Conservation (phyloP, 768 basidiomycete species). For the Boletus sp. region DNA sequence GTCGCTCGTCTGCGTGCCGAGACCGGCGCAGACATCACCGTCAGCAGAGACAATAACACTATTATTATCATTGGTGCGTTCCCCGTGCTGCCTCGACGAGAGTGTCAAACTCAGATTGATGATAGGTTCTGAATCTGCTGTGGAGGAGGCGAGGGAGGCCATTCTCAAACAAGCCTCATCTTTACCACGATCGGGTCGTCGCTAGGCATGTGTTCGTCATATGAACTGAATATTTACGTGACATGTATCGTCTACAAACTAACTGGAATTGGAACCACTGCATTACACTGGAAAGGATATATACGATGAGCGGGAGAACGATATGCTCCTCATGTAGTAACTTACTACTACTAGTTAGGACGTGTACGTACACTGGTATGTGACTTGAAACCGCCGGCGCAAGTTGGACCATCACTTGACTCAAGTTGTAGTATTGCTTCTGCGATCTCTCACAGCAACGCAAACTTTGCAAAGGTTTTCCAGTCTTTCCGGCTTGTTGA, state of each 20-base stretch:
- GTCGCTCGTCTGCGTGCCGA: conserved; percentile 84
- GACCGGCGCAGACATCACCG: conserved; percentile 90
- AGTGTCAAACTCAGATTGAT: conserved; percentile 5
- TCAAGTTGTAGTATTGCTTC: too few relatives aligned
- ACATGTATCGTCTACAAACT: conserved; percentile 27
- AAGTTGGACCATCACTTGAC: too few relatives aligned
- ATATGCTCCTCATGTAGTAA: too few relatives aligned
- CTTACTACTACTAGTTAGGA: too few relatives aligned
- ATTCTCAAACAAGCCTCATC: conserved; percentile 60
- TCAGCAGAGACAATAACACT: conserved; percentile 82
- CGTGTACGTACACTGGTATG: too few relatives aligned
- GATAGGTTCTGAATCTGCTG: conserved; percentile 65
- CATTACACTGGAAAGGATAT: not conserved
- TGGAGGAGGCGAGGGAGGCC: conserved; percentile 72
- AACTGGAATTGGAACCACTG: conserved; percentile 23
- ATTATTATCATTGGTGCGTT: conserved; percentile 80
- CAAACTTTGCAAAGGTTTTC: not conserved
- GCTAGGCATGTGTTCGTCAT: conserved; percentile 13
- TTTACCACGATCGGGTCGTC: conserved; percentile 19
- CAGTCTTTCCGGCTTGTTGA: not conserved
- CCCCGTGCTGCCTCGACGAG: not conserved
- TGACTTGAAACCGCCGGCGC: too few relatives aligned
- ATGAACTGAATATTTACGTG: conserved; percentile 23
- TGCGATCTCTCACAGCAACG: not conserved
- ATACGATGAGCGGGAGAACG: too few relatives aligned